A percentile compares a stretch with the other conserved stretches of the same genome.
phyloP scores from a whole-genome alignment of 495 filamentous ascomycete species.

The Talaromyces borbonicus region DNA sequence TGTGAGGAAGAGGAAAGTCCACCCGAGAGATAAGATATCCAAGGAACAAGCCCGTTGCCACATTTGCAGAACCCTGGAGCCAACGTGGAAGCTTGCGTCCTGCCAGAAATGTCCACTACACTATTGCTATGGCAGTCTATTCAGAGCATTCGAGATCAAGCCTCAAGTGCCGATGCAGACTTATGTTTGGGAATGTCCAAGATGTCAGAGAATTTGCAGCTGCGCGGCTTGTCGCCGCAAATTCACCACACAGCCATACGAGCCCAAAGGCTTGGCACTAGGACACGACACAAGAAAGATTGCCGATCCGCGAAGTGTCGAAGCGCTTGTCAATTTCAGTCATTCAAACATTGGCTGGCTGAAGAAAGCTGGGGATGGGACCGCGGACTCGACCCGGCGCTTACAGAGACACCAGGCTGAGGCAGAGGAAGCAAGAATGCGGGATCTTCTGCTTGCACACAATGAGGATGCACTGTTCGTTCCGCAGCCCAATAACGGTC shows the following conservation, averaged over 20 bases:
- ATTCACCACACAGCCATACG: slow-evolving; percentile 54
- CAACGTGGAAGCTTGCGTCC: slow-evolving; percentile 67
- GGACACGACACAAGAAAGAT: slow-evolving; percentile 83
- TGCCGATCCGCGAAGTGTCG: slow-evolving; percentile 80
- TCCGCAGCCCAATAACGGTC: slow-evolving; percentile 13
- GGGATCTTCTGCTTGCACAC: slow-evolving; percentile 30
- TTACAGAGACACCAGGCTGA: slow-evolving; percentile 39
- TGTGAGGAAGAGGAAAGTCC: slow-evolving; percentile 41
- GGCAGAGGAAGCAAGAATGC: slow-evolving; percentile 37
- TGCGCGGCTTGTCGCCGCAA: slow-evolving; percentile 63
- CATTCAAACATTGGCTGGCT: slow-evolving; percentile 76
- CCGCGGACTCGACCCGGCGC: slow-evolving; percentile 31
- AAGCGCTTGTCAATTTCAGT: slow-evolving; percentile 76
- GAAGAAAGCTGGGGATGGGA: slow-evolving; percentile 41
- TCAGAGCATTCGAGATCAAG: slow-evolving; percentile 77
- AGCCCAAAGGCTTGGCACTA: slow-evolving; percentile 72
- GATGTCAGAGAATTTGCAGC: slow-evolving; percentile 74
- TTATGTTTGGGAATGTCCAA: slow-evolving; percentile 76
- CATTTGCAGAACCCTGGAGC: slow-evolving; percentile 65
- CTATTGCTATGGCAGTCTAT: slow-evolving; percentile 86
- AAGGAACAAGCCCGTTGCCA: slow-evolving; percentile 55
- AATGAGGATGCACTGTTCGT: slow-evolving; percentile 18
- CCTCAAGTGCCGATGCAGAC: slow-evolving; percentile 71
- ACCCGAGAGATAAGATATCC: slow-evolving; percentile 27
- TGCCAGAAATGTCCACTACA: slow-evolving; percentile 63